Percentiles rank a stretch among this genome's conserved stretches.
phyloP scores from a whole-genome alignment of 495 filamentous ascomycete genomes.

The Penicillium cinerascens region DNA sequence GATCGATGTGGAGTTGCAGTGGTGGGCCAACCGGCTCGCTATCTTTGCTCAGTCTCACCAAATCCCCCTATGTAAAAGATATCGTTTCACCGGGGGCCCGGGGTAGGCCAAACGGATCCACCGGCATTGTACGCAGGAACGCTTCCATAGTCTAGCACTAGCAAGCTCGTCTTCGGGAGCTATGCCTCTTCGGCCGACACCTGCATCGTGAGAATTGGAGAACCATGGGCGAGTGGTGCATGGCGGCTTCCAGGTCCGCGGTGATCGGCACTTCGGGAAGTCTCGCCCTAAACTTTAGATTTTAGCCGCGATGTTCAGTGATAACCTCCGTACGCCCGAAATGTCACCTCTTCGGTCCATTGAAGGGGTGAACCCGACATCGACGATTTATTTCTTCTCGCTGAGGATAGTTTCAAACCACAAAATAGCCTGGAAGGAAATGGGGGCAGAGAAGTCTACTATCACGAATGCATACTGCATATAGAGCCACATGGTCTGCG shows the following conservation, averaged over 20 bases:
- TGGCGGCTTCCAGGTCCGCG: slow-evolving; percentile 7
- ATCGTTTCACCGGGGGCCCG: background rate
- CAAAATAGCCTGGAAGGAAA: no score
- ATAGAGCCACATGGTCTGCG: no score
- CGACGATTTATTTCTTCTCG: background rate
- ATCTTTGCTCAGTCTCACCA: slow-evolving; percentile 14
- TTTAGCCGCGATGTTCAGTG: background rate
- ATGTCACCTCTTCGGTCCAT: background rate
- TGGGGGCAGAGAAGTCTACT: no score
- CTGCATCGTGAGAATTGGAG: background rate
- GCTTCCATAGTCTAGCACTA: background rate
- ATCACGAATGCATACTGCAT: no score
- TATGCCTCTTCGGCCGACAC: background rate
- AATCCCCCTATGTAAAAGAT: slow-evolving; percentile 20
- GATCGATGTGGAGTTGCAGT: slow-evolving; percentile 14
- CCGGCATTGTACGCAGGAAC: background rate
- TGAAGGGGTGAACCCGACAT: background rate
- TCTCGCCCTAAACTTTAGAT: background rate
- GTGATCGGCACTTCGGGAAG: slow-evolving; percentile 8
- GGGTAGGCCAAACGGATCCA: background rate
- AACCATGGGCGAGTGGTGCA: background rate
- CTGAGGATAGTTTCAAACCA: no score
- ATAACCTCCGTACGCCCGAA: background rate
- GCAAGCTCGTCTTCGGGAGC: slow-evolving; percentile 3
- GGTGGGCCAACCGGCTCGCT: background rate